Conservation (phyloP, 768 basidiomycete genomes). For the Russula brevipes region DNA sequence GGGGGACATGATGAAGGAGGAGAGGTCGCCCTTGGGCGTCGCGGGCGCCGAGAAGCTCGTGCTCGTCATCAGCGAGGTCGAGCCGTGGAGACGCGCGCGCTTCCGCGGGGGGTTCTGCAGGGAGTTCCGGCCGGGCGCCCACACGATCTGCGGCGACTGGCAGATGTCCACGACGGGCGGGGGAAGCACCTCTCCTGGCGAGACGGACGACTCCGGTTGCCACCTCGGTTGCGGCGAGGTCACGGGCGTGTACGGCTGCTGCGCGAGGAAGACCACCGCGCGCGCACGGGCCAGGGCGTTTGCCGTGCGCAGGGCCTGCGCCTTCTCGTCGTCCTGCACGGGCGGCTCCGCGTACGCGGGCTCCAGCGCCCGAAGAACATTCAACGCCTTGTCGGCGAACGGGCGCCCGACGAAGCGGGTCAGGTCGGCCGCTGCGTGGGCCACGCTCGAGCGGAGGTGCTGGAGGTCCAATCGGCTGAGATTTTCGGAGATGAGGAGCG, state of each 20-base stretch:
- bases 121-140: slow-evolving; percentile 15
- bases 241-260: slow-evolving; percentile 45
- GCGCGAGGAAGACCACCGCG: slow-evolving; percentile 48
- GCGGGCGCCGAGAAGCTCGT: slow-evolving; percentile 20
- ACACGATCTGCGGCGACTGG: slow-evolving; percentile 17
- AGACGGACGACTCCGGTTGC: slow-evolving; percentile 15
- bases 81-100: slow-evolving; percentile 19
- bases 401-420: slow-evolving; percentile 59
- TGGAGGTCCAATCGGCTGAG: slow-evolving; percentile 75
- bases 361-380: slow-evolving; percentile 64
- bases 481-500: slow-evolving; percentile 79
- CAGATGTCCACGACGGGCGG: slow-evolving; percentile 10
- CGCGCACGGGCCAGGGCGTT: slow-evolving; percentile 73
- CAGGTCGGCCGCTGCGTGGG: slow-evolving; percentile 59
- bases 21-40: slow-evolving; percentile 19
- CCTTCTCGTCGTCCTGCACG: slow-evolving; percentile 42
- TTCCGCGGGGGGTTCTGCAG: slow-evolving; percentile 14
- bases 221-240: slow-evolving; percentile 16
- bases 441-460: slow-evolving; percentile 70
- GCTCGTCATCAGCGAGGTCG: slow-evolving; percentile 12
- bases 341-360: slow-evolving; percentile 70
- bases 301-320: slow-evolving; percentile 58
- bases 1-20: slow-evolving; percentile 18
- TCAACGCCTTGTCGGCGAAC: slow-evolving; percentile 69
- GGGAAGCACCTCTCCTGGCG: slow-evolving; percentile 15